Base-by-base conservation (phyloP, 2,329 filamentous ascomycete genomes). In the Shiraia bambusicola region DNA sequence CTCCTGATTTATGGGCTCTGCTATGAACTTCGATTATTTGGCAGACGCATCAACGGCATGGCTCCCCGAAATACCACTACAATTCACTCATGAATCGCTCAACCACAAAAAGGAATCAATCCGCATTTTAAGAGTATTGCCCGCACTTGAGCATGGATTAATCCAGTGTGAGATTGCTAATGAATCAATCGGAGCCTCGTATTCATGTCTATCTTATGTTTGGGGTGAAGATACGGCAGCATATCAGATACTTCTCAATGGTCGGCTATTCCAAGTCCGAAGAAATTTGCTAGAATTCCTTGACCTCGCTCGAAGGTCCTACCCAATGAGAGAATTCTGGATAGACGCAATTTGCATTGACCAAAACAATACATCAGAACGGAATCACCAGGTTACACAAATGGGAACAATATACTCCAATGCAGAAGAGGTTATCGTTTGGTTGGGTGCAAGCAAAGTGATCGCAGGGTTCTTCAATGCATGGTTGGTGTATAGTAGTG, bases 271-370 rank as follows among this genome's bases (percentile, higher is more conserved):
- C 12, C 6, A n/a, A n/a, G 40, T 51, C 2, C 42, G 34, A 13
- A 25, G 34, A 16, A 51, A 51, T 10, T 34, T 51, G n/a, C 34
- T 25, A n/a, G 19, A 41, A 10, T 51, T 49, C 17, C 28, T 51
- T 19, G 2, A 33, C 1, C n/a, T 40, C 10, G 41, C 41, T 9
- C 34, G 16, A 25, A n/a, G n/a, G n/a, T n/a, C n/a, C n/a, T n/a
- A n/a, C n/a, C 4, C 9, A 25, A 37, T 31, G 15, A 14, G 5
- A n/a, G n/a, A 24, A 12, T 34, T 47, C 9, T 59, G 63, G 64
- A 52, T 52, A 3, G 66, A 67, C 36, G 52, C 50, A 0, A 14
- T 68, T 4, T 66, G 49, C 27, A 52, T 52, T 13, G 31, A 52
- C 19, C 49, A 52, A 31, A 26, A 6, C 24, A 39, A 49, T 33